A percentile compares a stretch with the other conserved stretches of the same genome.
Evolutionary conservation across 2,329 filamentous ascomycete genomes (phyloP).

Genomic region (Simplicillium aogashimaense): DNA sequence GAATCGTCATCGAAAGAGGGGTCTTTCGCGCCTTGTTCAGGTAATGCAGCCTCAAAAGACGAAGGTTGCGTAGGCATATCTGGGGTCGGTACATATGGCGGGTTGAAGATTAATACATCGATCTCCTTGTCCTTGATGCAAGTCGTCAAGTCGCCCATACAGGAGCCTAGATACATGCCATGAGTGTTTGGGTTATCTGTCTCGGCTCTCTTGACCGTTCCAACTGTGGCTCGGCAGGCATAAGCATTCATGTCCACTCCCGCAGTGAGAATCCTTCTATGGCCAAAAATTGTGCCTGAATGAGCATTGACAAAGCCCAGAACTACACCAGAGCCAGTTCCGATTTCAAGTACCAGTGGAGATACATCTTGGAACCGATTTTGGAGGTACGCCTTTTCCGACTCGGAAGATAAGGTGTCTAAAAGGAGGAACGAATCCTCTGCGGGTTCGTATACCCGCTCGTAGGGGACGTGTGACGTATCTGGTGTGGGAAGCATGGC

Average conservation of each 20-base stretch:
- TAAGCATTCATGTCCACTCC: constrained; percentile 79
- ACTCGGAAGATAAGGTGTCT: constrained; percentile 70
- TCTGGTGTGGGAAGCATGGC: constrained; percentile 86
- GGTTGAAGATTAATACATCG: constrained; percentile 91
- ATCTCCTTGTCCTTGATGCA: constrained; percentile 48
- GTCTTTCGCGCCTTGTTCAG: constrained; percentile 18
- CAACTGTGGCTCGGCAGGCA: constrained; percentile 65
- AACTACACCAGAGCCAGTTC: constrained; percentile 89
- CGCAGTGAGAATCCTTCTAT: constrained; percentile 57
- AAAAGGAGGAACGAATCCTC: constrained; percentile 94
- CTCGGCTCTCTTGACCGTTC: constrained; percentile 51
- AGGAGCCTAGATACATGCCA: constrained; percentile 52
- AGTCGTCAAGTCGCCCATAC: constrained; percentile 60
- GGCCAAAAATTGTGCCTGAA: constrained; percentile 60
- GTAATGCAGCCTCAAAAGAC: constrained; percentile 13
- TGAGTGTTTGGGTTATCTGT: constrained; percentile 22
- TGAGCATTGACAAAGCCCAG: constrained; percentile 79
- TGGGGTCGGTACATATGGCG: constrained; percentile 87
- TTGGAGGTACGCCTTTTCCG: constrained; percentile 61
- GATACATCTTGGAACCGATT: constrained; percentile 44
- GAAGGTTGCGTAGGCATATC: constrained; percentile 50
- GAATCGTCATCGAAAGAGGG: constrained; percentile 68
- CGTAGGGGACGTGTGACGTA: constrained; percentile 82
- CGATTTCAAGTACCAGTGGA: constrained; percentile 73
- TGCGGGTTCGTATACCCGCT: constrained; percentile 85